Conservation (phyloP, 1,139 yeast species). For the Spencermartinsiella ligniputridi region DNA sequence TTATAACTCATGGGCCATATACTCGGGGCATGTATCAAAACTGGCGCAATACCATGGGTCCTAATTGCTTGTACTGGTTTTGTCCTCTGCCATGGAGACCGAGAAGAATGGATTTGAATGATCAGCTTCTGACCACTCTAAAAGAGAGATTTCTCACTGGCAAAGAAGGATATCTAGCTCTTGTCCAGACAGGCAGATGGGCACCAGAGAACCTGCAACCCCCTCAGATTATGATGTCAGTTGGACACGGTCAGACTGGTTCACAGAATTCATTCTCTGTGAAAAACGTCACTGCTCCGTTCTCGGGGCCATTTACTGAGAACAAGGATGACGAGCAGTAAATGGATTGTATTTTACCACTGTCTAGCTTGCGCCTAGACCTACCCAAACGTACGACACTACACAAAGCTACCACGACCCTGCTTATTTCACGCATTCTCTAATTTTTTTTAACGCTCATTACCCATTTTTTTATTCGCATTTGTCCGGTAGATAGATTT, state of each 20-base stretch:
- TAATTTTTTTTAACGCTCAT: too few species aligned
- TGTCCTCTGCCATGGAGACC: constrained; percentile 29
- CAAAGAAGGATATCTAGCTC: constrained; percentile 25
- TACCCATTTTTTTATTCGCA: too few species aligned
- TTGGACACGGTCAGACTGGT: neutral
- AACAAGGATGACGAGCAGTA: neutral
- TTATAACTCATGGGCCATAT: constrained; percentile 29
- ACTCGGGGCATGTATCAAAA: constrained; percentile 30
- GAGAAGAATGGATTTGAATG: constrained; percentile 19
- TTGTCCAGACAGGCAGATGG: constrained; percentile 3
- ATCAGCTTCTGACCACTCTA: constrained; percentile 20
- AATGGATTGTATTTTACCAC: neutral
- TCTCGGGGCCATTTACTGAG: neutral
- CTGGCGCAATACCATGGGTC: constrained; percentile 34
- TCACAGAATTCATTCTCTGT: neutral
- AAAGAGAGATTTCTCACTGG: constrained; percentile 20
- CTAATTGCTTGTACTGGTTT: constrained; percentile 32
- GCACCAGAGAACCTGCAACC: neutral
- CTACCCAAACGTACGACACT: too few species aligned
- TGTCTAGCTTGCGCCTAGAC: too few species aligned
- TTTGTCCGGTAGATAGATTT: too few species aligned
- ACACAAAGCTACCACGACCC: too few species aligned
- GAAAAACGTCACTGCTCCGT: neutral
- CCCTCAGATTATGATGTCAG: neutral
- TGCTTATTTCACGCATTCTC: too few species aligned